Base-by-base conservation (phyloP, 768 basidiomycete species). In the Mycena latifolia region DNA sequence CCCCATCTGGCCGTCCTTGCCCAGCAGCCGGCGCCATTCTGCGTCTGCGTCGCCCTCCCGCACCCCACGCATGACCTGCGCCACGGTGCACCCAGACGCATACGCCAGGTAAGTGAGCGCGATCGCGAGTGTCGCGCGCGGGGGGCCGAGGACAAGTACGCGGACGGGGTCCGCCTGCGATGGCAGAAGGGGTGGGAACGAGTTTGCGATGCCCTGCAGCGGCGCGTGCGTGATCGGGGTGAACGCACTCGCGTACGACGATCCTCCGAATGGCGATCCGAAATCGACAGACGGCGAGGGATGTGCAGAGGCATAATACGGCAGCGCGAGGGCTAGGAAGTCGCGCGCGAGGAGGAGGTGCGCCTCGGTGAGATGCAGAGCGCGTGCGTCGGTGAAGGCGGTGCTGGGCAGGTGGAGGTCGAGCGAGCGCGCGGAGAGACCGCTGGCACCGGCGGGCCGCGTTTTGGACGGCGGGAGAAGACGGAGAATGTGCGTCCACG, bases 401-500 rank as follows among this genome's bases (percentile, higher is more conserved):
- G 53, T 47, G 41, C 28, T 18, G 29, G 66, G 31, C 41, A 65
- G 17, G 65, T 63, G 46, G 12, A 69, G 65, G 46, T 61, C 39
- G 9, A 69, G 48, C 12, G 28, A 45, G n/a, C 41, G 52, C 8
- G 59, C 18, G 29, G 37, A 31, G 46, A 61, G 31, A 33, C 37
- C 55, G 43, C 35, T 35, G 31, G 24, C 22, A 0, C 69, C 65
- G 5, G 51, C 46, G 5, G 52, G 61, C 27, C 53, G 69, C 33
- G 41, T 48, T 22, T 51, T 57, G 22, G 69, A 35, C 2, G 64
- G 29, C 35, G 69, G 69, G 10, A 66, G 56, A 29, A 69, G 50
- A 29, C 69, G 69, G 24, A 69, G n/a, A 15, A 47, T 55, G 61
- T 69, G 69, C 17, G 69, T 69, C 69, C 69, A 69, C 25, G 22